Evolutionary conservation across 768 basidiomycete genomes (phyloP).

Genomic region (Ramaria sp.): DNA sequence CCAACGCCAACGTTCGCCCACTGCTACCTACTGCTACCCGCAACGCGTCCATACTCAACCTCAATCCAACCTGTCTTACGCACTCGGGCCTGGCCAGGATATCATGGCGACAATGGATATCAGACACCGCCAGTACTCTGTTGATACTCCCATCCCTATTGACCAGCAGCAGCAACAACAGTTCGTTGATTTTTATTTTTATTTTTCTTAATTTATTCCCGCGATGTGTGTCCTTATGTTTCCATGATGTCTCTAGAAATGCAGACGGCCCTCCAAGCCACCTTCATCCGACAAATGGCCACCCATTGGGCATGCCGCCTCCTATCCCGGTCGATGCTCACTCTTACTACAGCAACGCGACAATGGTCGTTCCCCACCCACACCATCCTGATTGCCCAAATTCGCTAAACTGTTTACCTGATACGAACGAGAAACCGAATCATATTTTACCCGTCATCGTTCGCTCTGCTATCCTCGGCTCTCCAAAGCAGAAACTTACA

Average conservation of each 20-base stretch:
- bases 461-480: conserved; percentile 75
- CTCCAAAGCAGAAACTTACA: conserved; percentile 62
- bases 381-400: conserved; percentile 73
- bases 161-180: conserved; percentile 4
- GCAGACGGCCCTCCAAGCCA: background rate
- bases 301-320: conserved; percentile 5
- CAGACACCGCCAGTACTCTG: conserved; percentile 8
- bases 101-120: conserved; percentile 10
- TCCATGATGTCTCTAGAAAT: conserved; percentile 1
- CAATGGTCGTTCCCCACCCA: conserved; percentile 32
- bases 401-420: conserved; percentile 64
- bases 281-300: conserved; percentile 1
- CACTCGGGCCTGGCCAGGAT: conserved; percentile 2
- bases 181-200: background rate
- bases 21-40: conserved; percentile 8
- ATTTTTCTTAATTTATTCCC: background rate
- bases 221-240: conserved; percentile 6
- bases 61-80: conserved; percentile 3
- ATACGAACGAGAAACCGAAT: conserved; percentile 69
- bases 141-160: conserved; percentile 7
- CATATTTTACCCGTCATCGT: conserved; percentile 80
- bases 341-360: conserved; percentile 5
- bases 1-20: conserved; percentile 2
- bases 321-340: conserved; percentile 6
- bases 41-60: conserved; percentile 8